Percentiles rank a stretch among this genome's conserved stretches.
Evolutionary conservation across 2,329 filamentous ascomycete species (phyloP).

Genomic region (Clonostachys chloroleuca): DNA sequence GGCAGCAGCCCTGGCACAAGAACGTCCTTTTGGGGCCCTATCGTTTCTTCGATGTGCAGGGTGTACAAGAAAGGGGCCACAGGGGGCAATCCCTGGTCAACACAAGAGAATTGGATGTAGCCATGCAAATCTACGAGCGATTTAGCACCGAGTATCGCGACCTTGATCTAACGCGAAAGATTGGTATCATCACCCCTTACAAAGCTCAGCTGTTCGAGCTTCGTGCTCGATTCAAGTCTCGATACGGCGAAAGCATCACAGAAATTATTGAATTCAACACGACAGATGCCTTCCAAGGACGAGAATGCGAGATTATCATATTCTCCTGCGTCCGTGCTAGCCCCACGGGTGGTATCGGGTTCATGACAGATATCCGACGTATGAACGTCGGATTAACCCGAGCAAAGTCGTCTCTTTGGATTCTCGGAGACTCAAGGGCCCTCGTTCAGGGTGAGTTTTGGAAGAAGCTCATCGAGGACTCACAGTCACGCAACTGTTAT

Average conservation of each 20-base stretch:
- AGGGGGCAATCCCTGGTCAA: conserved; percentile 91
- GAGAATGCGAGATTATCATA: conserved; percentile 96
- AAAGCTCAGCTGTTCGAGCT: conserved; percentile 87
- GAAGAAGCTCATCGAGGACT: conserved; percentile 80
- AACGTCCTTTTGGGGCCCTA: conserved; percentile 83
- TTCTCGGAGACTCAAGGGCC: conserved; percentile 86
- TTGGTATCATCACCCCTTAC: conserved; percentile 97
- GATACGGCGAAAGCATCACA: conserved; percentile 71
- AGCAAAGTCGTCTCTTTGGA: conserved; percentile 95
- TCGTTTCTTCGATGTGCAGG: conserved; percentile 94
- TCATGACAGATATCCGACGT: conserved; percentile 95
- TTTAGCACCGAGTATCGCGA: conserved; percentile 67
- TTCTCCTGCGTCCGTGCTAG: conserved; percentile 97
- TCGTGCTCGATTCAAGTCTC: conserved; percentile 65
- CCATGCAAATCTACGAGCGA: conserved; percentile 78
- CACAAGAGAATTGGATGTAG: conserved; percentile 78
- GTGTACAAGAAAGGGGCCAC: conserved; percentile 75
- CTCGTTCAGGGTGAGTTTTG: conserved; percentile 87
- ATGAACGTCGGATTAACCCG: conserved; percentile 99
- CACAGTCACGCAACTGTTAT: conserved; percentile 69
- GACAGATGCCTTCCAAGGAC: conserved; percentile 94
- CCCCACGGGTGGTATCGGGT: conserved; percentile 91
- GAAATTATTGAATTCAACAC: conserved; percentile 95
- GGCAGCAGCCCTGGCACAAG: conserved; percentile 79
- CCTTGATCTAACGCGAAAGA: conserved; percentile 72